Conservation (phyloP, 2,329 filamentous ascomycete species). For the Neurospora sp. region DNA sequence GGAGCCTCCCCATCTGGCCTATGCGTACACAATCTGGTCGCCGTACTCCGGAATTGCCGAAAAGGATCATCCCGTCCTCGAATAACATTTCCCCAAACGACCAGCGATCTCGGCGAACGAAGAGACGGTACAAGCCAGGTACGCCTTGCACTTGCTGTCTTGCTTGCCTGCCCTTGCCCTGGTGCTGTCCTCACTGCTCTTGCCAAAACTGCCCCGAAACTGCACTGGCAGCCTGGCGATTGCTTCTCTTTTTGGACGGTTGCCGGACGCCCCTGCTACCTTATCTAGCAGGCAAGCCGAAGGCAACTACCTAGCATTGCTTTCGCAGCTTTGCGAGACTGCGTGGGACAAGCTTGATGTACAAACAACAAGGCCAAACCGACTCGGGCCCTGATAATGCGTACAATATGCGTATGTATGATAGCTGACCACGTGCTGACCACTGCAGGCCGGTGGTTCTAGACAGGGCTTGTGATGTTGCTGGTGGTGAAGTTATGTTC, state of each 20-base stretch:
- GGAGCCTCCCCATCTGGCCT: neutral
- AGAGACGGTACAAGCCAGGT: neutral
- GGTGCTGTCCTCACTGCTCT: neutral
- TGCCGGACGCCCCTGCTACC: neutral
- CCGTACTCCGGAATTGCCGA: neutral
- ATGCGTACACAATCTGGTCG: neutral
- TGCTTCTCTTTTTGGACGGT: neutral
- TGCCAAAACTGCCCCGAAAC: neutral
- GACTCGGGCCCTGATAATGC: neutral
- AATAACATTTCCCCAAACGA: conserved; percentile 14
- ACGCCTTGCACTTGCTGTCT: neutral
- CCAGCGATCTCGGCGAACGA: conserved; percentile 14
- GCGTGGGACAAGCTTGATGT: neutral
- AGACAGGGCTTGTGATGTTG: neutral
- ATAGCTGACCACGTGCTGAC: neutral
- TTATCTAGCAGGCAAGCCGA: neutral
- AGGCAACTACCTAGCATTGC: neutral
- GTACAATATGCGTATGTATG: neutral
- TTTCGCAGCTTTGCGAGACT: neutral
- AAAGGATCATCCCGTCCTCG: neutral
- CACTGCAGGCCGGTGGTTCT: neutral
- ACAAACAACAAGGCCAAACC: neutral
- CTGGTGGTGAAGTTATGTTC: neutral
- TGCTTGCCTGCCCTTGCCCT: neutral
- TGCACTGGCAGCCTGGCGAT: neutral